Conservation (phyloP, 139 green algal species). For the Pleodorina starrii region DNA sequence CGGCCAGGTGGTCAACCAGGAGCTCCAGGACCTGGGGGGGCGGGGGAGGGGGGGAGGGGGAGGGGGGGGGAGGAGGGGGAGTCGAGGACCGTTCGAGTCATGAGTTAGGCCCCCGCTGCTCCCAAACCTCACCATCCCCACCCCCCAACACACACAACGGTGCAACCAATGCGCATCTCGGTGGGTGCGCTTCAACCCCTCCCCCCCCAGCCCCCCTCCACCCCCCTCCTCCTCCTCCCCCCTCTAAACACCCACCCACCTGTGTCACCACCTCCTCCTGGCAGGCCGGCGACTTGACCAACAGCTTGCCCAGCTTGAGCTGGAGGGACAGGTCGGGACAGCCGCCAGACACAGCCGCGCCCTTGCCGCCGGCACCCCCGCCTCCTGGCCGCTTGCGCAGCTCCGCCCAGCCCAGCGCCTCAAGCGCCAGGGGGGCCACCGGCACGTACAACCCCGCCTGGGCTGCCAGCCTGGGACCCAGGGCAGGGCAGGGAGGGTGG, state of each 20-base stretch:
- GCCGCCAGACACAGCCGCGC: background rate
- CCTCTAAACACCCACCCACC: constrained; percentile 49
- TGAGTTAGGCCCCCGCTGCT: too few species aligned
- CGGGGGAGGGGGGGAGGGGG: background rate
- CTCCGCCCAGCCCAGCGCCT: constrained; percentile 86
- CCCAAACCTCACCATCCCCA: too few species aligned
- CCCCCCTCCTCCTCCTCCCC: background rate
- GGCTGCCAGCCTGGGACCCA: constrained; percentile 55
- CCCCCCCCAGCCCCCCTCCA: background rate
- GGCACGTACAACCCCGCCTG: constrained; percentile 85
- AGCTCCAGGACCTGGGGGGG: constrained; percentile 79
- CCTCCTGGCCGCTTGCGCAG: constrained; percentile 62
- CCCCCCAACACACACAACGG: too few species aligned
- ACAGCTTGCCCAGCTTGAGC: constrained; percentile 15
- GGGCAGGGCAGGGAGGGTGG: too few species aligned
- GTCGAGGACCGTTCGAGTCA: too few species aligned
- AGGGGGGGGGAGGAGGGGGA: background rate
- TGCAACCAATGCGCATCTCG: too few species aligned
- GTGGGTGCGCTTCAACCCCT: background rate
- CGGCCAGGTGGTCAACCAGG: constrained; percentile 84
- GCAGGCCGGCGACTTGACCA: constrained; percentile 67
- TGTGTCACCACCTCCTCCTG: constrained; percentile 89
- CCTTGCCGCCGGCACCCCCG: background rate
- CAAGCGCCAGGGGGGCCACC: constrained; percentile 85
- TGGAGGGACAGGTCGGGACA: constrained; percentile 37